A percentile compares a stretch with the other conserved stretches of the same genome.
phyloP scores from a whole-genome alignment of 2,329 filamentous ascomycete species.

The Penicillium sclerotiorum region DNA sequence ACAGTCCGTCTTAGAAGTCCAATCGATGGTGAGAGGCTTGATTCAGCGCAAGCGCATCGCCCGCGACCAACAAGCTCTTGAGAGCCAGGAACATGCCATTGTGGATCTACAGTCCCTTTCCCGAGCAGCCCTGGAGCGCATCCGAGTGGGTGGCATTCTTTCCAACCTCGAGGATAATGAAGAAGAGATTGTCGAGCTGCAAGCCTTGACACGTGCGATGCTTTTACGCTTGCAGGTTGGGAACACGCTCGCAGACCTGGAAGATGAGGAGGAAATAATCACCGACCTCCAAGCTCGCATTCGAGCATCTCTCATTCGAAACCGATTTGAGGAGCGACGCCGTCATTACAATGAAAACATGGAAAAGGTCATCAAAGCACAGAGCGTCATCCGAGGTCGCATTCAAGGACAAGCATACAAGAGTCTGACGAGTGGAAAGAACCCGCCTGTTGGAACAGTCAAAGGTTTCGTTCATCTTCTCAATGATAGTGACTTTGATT shows the following conservation, averaged over 20 bases:
- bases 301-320: slow-evolving; percentile 73
- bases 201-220: slow-evolving; percentile 77
- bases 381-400: slow-evolving; percentile 92
- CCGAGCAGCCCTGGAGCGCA: slow-evolving; percentile 45
- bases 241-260: slow-evolving; percentile 72
- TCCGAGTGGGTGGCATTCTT: slow-evolving; percentile 57
- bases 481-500: slow-evolving; percentile 98
- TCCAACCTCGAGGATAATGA: slow-evolving; percentile 71
- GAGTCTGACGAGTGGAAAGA: slow-evolving; percentile 92
- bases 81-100: slow-evolving; percentile 34
- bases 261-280: slow-evolving; percentile 78
- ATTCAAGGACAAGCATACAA: slow-evolving; percentile 98
- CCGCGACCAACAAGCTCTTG: slow-evolving; percentile 33
- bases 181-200: slow-evolving; percentile 68
- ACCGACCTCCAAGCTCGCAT: slow-evolving; percentile 73
- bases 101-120: slow-evolving; percentile 43
- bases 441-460: slow-evolving; percentile 92
- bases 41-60: slow-evolving; percentile 37
- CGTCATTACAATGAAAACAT: slow-evolving; percentile 93
- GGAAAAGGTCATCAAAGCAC: slow-evolving; percentile 98
- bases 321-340: slow-evolving; percentile 79
- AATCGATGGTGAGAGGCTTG: slow-evolving; percentile 54
- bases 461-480: slow-evolving; percentile 98
- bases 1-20: slow-evolving; percentile 49
- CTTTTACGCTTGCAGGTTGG: slow-evolving; percentile 74